Base-by-base conservation (phyloP, 2,329 filamentous ascomycete genomes). In the Hansfordia pulvinata region DNA sequence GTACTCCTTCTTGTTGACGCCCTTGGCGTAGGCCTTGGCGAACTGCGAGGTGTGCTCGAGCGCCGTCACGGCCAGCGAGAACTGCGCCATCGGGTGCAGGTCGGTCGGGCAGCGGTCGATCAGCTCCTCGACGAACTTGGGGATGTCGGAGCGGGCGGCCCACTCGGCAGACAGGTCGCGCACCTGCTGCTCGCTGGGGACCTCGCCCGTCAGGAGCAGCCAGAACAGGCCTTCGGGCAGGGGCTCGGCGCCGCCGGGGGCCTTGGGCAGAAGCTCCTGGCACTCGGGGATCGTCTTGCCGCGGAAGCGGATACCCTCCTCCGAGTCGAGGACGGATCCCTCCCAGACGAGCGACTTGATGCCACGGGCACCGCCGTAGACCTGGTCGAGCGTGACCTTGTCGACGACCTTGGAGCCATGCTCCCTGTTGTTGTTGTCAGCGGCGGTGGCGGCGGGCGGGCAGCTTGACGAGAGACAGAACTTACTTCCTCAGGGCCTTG, bases 311-410 rank as follows among this genome's bases (percentile, higher is more conserved):
- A 98, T 98, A 65, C 90, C 90, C 73, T 98, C 90, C 69, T 96
- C 85, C 31, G 88, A 73, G 63, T 98, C 90, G 49, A 98, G 80
- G 47, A 98, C 90, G 49, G 90, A 98, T 47, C 88, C 79, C 66
- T 98, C 90, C 90, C 90, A 98, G 49, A 98, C 90, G 36, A 98
- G 78, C 45, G 78, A 79, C 76, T 96, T 98, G 67, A 98, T 93
- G 52, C 90, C 88, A 68, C 90, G 88, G 52, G 90, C 90, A 76
- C 90, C 90, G 57, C 90, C 90, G 59, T 96, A 98, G 54, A 93
- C 90, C 68, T 98, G 90, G 70, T 96, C 90, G 42, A 98, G 82
- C 35, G 90, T 98, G 56, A 98, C 84, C 73, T 96, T 84, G 58
- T 90, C 88, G 44, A 98, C 56, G 49, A 96, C 83, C 68, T 88